Evolutionary conservation across 2,329 filamentous ascomycete genomes (phyloP).

Genomic region (Purpureocillium takamizusanense): DNA sequence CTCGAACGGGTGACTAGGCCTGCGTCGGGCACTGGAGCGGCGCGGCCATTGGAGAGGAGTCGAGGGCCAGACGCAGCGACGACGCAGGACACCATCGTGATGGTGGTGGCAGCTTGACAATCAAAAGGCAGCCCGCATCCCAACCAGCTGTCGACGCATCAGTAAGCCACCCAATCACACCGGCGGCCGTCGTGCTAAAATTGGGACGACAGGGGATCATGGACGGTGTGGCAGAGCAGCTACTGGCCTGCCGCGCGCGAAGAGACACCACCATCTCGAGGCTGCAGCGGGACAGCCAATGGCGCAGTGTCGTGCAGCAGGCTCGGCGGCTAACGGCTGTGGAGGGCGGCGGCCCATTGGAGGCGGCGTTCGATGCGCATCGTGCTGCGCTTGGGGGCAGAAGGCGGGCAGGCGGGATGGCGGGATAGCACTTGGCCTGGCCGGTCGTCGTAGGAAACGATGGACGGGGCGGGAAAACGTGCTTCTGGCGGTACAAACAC

Average conservation of each 20-base stretch:
- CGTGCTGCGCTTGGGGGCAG: no score
- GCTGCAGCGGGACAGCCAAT: constrained; percentile 11
- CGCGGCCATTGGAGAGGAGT: background rate
- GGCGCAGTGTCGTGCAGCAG: constrained; percentile 6
- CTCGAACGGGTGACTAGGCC: constrained; percentile 1
- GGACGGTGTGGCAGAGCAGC: constrained; percentile 8
- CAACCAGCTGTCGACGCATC: background rate
- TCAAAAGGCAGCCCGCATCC: background rate
- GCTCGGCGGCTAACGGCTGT: constrained; percentile 19
- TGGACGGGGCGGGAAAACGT: background rate
- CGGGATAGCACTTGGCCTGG: no score
- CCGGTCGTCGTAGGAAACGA: no score
- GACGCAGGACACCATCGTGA: background rate
- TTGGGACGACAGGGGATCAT: constrained; percentile 20
- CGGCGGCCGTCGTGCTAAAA: constrained; percentile 19
- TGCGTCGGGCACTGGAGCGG: background rate
- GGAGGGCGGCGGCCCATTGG: no score
- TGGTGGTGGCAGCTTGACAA: background rate
- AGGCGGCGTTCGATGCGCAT: no score
- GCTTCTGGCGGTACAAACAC: background rate
- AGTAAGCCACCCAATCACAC: constrained; percentile 21
- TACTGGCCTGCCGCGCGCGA: constrained; percentile 32
- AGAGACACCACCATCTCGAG: constrained; percentile 17
- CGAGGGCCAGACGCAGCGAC: no score
- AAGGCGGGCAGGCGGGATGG: no score